Evolutionary conservation across 1,139 yeast species (phyloP), one percentile per base, ranked within the genome.

Genomic region (Scheffersomyces cryptocercus): DNA sequence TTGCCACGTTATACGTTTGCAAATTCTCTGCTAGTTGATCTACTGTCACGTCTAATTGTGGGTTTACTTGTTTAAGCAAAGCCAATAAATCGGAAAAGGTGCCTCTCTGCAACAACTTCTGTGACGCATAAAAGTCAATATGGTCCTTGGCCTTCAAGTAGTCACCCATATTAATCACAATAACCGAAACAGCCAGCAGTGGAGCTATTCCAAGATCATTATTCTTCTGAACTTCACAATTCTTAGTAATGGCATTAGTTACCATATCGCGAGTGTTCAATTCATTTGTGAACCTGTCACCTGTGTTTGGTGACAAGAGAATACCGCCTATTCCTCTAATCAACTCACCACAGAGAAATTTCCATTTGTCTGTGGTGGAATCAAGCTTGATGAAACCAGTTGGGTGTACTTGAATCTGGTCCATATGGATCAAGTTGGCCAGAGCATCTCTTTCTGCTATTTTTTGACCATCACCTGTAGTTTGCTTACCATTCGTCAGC

Each of bases 401-500:
- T 3, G 75, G 75, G 45, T 69, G 74, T 4, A 69, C 58, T 52
- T 70, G 75, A 13, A 70, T 55, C 44, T 68, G 59, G 41, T 63
- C 66, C 75, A 70, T 69, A 44, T 68, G 66, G 24, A 67, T 55
- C 40, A 68, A 58, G 14, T 62, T 55, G 4, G 70, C 75, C 37
- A 53, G 51, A 36, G 61, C 61, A 41, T 66, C 72, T 32, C 66
- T 45, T 10, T 49, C 55, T 5, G 70, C 70, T 13, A 70, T 59
- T 43, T 64, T 68, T 20, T 61, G 70, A 2, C 75, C 75, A 48
- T 70, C 75, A 0, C 75, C 75, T 1, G 68, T 61, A 2, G 73
- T 67, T 41, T 59, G 61, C 8, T 45, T 53, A 11, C 70, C 70
- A 51, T 70, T 70, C 4, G 75, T 68, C 59, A 65, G 65, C 2